A percentile compares a stretch with the other conserved stretches of the same genome.
Conservation (phyloP, 768 basidiomycete genomes). For the Russula compacta region DNA sequence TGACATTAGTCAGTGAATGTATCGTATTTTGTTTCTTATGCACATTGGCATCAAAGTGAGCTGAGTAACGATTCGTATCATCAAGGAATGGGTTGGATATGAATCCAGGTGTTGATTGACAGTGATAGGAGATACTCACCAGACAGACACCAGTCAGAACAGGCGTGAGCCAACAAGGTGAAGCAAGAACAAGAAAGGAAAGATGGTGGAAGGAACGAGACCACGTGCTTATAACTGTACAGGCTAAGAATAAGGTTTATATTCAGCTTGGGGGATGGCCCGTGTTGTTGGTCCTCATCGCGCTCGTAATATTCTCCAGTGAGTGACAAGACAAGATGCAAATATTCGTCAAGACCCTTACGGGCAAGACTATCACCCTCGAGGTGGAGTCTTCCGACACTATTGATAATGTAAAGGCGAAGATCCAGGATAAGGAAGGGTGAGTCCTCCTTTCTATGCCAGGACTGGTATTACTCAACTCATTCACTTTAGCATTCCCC, state of each 20-base stretch:
- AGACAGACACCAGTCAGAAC: background rate
- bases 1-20: slow-evolving; percentile 29
- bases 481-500: slow-evolving; percentile 57
- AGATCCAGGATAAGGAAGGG: slow-evolving; percentile 76
- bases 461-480: background rate
- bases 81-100: slow-evolving; percentile 13
- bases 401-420: slow-evolving; percentile 90
- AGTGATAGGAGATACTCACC: slow-evolving; percentile 1
- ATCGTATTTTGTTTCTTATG: slow-evolving; percentile 48
- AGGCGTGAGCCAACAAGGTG: no score
- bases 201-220: background rate
- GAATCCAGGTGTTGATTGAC: background rate
- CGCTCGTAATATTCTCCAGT: background rate
- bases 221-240: slow-evolving; percentile 18
- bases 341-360: slow-evolving; percentile 86
- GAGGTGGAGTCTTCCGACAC: slow-evolving; percentile 97
- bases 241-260: slow-evolving; percentile 5
- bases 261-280: background rate
- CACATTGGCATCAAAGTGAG: slow-evolving; percentile 52
- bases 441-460: slow-evolving; percentile 22
- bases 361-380: slow-evolving; percentile 96
- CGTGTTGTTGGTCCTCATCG: background rate
- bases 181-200: no score
- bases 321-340: slow-evolving; percentile 25
- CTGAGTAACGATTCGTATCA: slow-evolving; percentile 40